These are phyloP conservation scores for Melastoma malabathricum DNA, from an alignment of 345 rosid species.

Conservation along the genomic window DNA sequence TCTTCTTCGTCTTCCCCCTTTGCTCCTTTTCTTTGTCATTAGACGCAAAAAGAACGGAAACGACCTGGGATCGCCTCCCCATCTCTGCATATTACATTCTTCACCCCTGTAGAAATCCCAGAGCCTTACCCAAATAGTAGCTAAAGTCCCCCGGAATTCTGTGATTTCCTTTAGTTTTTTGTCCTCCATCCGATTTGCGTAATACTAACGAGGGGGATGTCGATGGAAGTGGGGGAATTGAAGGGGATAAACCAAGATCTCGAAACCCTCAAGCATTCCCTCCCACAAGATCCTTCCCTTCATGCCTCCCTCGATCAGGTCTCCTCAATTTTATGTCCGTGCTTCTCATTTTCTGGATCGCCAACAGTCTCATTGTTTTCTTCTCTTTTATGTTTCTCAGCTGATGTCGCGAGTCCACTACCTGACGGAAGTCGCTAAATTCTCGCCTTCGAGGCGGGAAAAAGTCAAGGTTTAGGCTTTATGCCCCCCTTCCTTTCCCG, in stretches of 20 bases:
- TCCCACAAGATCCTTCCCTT: conserved; percentile 33
- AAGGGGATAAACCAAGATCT: conserved; percentile 51
- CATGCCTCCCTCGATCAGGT: conserved; percentile 52
- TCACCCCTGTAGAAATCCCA: too few species aligned
- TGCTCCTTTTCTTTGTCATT: too few species aligned
- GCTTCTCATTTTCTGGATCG: background rate
- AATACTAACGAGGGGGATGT: conserved; percentile 1
- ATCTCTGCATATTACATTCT: too few species aligned
- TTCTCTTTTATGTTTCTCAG: conserved; percentile 19
- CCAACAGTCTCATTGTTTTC: background rate
- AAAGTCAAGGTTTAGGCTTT: conserved; percentile 50
- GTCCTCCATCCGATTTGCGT: background rate
- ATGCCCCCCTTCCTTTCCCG: too few species aligned
- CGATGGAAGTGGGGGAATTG: conserved; percentile 22
- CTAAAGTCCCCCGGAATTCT: too few species aligned
- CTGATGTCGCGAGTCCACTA: conserved; percentile 42
- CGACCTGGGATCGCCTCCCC: too few species aligned
- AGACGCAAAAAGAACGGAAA: too few species aligned
- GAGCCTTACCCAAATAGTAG: too few species aligned
- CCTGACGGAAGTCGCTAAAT: conserved; percentile 38
- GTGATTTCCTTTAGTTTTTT: too few species aligned
- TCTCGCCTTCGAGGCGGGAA: conserved; percentile 43
- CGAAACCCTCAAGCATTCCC: conserved; percentile 35
- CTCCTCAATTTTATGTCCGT: background rate
- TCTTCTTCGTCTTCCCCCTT: too few species aligned